phyloP scores from a whole-genome alignment of 345 rosid species.

The Capsella bursapastoris region DNA sequence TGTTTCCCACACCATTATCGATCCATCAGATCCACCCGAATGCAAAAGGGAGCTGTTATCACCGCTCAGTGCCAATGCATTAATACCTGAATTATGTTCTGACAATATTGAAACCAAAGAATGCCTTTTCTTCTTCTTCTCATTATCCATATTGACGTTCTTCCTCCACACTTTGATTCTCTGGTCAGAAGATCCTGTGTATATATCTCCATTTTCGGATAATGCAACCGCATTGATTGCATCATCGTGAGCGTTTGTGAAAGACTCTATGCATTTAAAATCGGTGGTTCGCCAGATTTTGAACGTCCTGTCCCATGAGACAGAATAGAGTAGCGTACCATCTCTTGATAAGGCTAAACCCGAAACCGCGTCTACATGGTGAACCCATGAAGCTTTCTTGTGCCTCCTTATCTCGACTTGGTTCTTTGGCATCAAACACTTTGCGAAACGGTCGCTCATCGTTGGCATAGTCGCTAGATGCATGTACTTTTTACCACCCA shows the following conservation, averaged over 20 bases:
- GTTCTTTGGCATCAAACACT: slow-evolving; percentile 62
- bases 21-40: slow-evolving; percentile 79
- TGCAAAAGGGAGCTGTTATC: slow-evolving; percentile 56
- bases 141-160: slow-evolving; percentile 22
- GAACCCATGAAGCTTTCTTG: slow-evolving; percentile 82
- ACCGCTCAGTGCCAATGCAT: slow-evolving; percentile 70
- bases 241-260: slow-evolving; percentile 82
- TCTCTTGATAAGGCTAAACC: slow-evolving; percentile 76
- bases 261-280: slow-evolving; percentile 84
- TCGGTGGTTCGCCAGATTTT: slow-evolving; percentile 83
- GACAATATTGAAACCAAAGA: slow-evolving; percentile 56
- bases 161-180: slow-evolving; percentile 84
- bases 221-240: slow-evolving; percentile 79
- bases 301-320: slow-evolving; percentile 93
- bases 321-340: slow-evolving; percentile 74
- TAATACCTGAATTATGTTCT: slow-evolving; percentile 77
- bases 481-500: slow-evolving; percentile 47
- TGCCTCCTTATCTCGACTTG: slow-evolving; percentile 77
- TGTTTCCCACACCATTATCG: slow-evolving; percentile 76
- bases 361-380: slow-evolving; percentile 83
- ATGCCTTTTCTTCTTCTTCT: slow-evolving; percentile 55
- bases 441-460: slow-evolving; percentile 67
- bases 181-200: slow-evolving; percentile 88
- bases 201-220: slow-evolving; percentile 64
- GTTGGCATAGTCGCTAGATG: slow-evolving; percentile 88